Evolutionary conservation across 192 early-diverging fungal species (phyloP), one percentile per base, ranked within the genome.

Genomic region (Diversispora epigaea): DNA sequence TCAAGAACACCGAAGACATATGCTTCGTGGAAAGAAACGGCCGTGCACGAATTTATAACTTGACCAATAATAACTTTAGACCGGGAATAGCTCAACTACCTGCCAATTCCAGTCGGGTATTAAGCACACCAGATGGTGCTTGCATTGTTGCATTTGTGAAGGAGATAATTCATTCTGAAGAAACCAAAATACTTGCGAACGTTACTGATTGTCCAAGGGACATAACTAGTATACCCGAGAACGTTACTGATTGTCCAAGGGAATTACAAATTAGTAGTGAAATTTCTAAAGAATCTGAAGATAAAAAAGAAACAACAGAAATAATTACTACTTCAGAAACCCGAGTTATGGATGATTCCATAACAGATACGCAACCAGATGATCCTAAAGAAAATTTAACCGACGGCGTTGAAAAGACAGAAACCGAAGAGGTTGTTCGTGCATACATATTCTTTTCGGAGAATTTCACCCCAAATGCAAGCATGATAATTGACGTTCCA

Each of bases 81-180:
- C 66, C 76, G 2, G 58, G 49, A 41, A 62, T 71, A 7, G 55
- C 68, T 19, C 43, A 77, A 11, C 14, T 77, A 9, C 76, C 76
- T 14, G 4, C 10, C 9, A 60, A 71, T 12, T 25, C 71, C 47
- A 46, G 17, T 3, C n/a, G 44, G 15, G 43, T 73, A 11, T 9
- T 60, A 10, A 73, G 71, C 11, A 62, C 71, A 6, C 68, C 55
- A 17, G 66, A 77, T 69, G 76, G 76, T 12, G 5, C 76, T 5
- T 77, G 76, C 22, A 52, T 77, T 25, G 46, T 77, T n/a, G 76
- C 76, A 6, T 71, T 77, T 71, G 52, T 45, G 1, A 44, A 40
- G 56, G 66, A 54, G 14, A 4, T 44, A 46, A 5, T 49, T 4
- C n/a, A 65, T 3, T 17, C 6, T 14, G 46, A 41, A 10, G 50